Evolutionary conservation across 2,329 filamentous ascomycete species (phyloP), one percentile per base, ranked within the genome.

Genomic region (Chrysosphaeria jannelii): DNA sequence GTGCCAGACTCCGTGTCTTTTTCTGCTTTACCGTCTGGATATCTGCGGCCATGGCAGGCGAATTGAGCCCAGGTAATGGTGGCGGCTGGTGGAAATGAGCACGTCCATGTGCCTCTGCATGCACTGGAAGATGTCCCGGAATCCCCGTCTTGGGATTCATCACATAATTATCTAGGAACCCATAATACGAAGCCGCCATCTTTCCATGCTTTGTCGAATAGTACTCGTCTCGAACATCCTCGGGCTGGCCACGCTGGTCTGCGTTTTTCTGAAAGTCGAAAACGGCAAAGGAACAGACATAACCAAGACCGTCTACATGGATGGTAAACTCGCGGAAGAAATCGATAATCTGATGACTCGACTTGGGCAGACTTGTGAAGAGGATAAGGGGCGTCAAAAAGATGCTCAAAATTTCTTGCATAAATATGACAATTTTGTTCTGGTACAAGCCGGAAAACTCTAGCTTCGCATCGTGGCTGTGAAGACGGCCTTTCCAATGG

Each of bases 261-360:
- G 18, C 23, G 12, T 23, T 19, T 40, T 78, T 81, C 42, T 89
- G 79, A 47, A 93, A 93, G 31, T 91, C 75, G 36, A 97, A 97
- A 17, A 90, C 76, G 3, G 85, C 85, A 45, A 91, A 93, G 1
- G 81, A 91, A 43, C 85, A 97, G 8, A 93, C 76, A 33, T 91
- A 81, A 12, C 85, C 85, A 17, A 97, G 57, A 0, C 85, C 85
- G 37, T 97, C 85, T 10, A 97, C 81, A 34, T 97, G 79, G 12
- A 97, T 66, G 0, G 85, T 93, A 34, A 93, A 91, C 39, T 97
- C 85, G 19, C 85, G 67, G 50, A 97, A 93, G 44, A 97, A 97
- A 44, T 97, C 85, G 28, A 93, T 68, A 31, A 97, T 69, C 28
- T 79, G 74, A 33, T 93, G 81, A 39, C 72, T 81, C 41, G 74